These are phyloP conservation scores for Penicillium bialowiezense DNA, from an alignment of 495 filamentous ascomycete species.

Conservation along the genomic window DNA sequence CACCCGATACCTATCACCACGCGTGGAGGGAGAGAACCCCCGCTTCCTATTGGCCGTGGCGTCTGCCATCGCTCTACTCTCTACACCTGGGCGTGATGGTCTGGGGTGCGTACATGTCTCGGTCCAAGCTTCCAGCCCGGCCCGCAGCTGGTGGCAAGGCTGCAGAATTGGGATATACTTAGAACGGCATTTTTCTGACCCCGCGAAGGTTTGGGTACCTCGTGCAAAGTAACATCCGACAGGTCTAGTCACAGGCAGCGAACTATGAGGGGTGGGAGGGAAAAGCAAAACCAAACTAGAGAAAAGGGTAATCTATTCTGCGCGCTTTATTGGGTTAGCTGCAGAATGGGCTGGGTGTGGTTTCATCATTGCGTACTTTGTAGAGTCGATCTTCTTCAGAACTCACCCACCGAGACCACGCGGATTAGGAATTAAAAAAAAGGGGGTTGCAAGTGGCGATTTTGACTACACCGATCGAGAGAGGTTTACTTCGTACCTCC, in stretches of 20 bases:
- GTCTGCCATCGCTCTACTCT: constrained; percentile 2
- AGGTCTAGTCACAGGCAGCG: background rate
- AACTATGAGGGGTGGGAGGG: background rate
- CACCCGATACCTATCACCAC: constrained; percentile 29
- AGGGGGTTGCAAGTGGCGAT: background rate
- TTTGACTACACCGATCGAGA: too few relatives aligned
- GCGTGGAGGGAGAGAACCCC: constrained; percentile 12
- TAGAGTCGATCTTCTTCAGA: constrained; percentile 1
- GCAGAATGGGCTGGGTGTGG: constrained; percentile 3
- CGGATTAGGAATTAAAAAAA: background rate
- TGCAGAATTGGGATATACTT: constrained; percentile 2
- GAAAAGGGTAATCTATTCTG: too few relatives aligned
- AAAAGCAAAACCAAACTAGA: too few relatives aligned
- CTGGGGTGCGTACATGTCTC: constrained; percentile 1
- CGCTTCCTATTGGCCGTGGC: constrained; percentile 13
- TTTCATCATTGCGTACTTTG: constrained; percentile 1
- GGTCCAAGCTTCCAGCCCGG: constrained; percentile 4
- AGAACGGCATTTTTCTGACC: background rate
- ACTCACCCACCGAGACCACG: background rate
- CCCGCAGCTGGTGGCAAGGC: background rate
- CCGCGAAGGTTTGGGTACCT: too few relatives aligned
- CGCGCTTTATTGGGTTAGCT: background rate
- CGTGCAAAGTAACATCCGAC: background rate
- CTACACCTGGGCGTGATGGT: background rate
- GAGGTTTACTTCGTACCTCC: too few relatives aligned